A percentile compares a stretch with the other conserved stretches of the same genome.
Conservation (phyloP, 2,329 filamentous ascomycete species). For the Trichothecium roseum region DNA sequence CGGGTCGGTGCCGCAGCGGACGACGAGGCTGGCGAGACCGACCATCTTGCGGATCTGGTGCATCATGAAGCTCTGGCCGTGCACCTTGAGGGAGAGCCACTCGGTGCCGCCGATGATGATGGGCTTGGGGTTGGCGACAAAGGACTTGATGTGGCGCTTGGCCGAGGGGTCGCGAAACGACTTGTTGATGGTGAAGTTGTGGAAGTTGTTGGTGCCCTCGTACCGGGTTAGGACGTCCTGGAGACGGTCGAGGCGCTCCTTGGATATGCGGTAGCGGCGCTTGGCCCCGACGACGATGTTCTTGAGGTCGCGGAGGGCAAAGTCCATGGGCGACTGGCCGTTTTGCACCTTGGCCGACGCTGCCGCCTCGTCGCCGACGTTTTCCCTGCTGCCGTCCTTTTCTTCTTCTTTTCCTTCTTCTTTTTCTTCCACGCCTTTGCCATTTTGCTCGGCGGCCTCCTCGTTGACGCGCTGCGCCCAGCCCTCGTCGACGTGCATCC, state of each 20-base stretch:
- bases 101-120: constrained; percentile 85
- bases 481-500: constrained; percentile 36
- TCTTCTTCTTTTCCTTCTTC: constrained; percentile 12
- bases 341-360: constrained; percentile 24
- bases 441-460: constrained; percentile 15
- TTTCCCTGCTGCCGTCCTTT: no score
- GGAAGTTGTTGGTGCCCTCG: constrained; percentile 79
- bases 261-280: constrained; percentile 70
- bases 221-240: constrained; percentile 68
- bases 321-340: constrained; percentile 37
- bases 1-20: constrained; percentile 71
- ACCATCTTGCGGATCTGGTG: constrained; percentile 99
- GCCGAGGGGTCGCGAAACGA: constrained; percentile 68
- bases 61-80: constrained; percentile 99
- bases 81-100: constrained; percentile 92
- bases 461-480: constrained; percentile 8
- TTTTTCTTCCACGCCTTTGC: constrained; percentile 11
- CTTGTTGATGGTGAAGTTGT: constrained; percentile 97
- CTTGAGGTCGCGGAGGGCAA: constrained; percentile 65
- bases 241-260: constrained; percentile 60
- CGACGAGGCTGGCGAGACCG: constrained; percentile 75
- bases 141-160: constrained; percentile 87
- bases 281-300: constrained; percentile 74
- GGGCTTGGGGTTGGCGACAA: constrained; percentile 64
- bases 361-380: constrained; percentile 10